A percentile compares a stretch with the other conserved stretches of the same genome.
phyloP scores from a whole-genome alignment of 257 asterid species.

The Nicotiana knightiana region DNA sequence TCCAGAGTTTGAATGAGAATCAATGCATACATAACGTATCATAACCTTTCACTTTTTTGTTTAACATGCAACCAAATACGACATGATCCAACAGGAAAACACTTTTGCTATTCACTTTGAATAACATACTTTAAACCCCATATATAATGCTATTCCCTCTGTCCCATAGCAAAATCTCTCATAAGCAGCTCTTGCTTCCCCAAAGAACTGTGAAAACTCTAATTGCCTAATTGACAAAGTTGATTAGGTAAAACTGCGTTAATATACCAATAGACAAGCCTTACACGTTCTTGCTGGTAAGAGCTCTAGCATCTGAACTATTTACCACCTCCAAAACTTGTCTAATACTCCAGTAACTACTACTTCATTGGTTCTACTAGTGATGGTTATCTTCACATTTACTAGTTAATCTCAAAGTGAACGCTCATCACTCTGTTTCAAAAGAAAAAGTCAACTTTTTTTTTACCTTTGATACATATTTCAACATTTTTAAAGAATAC shows the following conservation, averaged over 20 bases:
- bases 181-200: not conserved
- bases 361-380: not conserved
- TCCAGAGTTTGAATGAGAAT: not conserved
- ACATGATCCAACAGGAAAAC: not conserved
- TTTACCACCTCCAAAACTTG: not conserved
- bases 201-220: not conserved
- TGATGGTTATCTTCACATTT: not conserved
- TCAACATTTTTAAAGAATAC: not conserved
- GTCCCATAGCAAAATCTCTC: not conserved
- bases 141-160: not conserved
- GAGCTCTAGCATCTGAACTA: not conserved
- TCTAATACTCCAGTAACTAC: not conserved
- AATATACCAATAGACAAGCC: not conserved
- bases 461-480: not conserved
- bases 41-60: not conserved
- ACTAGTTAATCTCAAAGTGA: not conserved
- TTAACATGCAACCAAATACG: not conserved
- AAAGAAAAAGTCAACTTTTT: not conserved
- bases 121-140: not conserved
- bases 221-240: not conserved
- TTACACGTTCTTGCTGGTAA: not conserved
- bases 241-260: not conserved
- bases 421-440: not conserved
- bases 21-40: not conserved
- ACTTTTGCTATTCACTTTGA: not conserved